Conservation (phyloP, 371 early-diverging fungal species). For the Synchytrium microbalum region DNA sequence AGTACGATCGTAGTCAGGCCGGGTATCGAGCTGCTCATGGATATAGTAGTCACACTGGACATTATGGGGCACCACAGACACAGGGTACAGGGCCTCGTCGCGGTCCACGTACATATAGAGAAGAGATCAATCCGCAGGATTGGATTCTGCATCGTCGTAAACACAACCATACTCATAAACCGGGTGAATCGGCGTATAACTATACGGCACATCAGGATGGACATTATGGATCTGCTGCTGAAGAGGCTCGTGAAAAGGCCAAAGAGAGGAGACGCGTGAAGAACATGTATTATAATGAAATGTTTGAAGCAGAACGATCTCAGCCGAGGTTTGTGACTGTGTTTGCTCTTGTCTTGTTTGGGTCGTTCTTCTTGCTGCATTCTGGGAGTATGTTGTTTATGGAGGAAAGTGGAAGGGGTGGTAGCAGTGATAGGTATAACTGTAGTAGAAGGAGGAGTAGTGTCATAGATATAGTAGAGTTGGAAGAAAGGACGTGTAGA, state of each 20-base stretch:
- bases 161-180: neutral
- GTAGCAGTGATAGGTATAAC: neutral
- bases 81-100: slow-evolving; percentile 11
- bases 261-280: slow-evolving; percentile 11
- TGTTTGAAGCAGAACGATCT: slow-evolving; percentile 9
- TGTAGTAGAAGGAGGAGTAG: neutral
- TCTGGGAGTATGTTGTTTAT: slow-evolving; percentile 25
- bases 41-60: neutral
- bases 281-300: slow-evolving; percentile 8
- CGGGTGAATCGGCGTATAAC: neutral
- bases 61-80: neutral
- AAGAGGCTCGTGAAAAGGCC: slow-evolving; percentile 6
- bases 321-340: slow-evolving; percentile 11
- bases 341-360: slow-evolving; percentile 9
- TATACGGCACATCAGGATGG: neutral
- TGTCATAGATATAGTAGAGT: too few relatives aligned
- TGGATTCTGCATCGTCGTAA: slow-evolving; percentile 30
- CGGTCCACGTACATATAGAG: neutral
- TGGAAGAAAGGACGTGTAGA: too few relatives aligned
- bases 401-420: slow-evolving; percentile 15
- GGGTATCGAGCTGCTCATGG: neutral
- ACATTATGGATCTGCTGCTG: neutral
- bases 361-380: slow-evolving; percentile 18
- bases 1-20: slow-evolving; percentile 53
- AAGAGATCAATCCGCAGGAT: slow-evolving; percentile 31